Evolutionary conservation across 2,329 filamentous ascomycete genomes (phyloP), one percentile per base, ranked within the genome.

Genomic region (Dactylellina leptospora): DNA sequence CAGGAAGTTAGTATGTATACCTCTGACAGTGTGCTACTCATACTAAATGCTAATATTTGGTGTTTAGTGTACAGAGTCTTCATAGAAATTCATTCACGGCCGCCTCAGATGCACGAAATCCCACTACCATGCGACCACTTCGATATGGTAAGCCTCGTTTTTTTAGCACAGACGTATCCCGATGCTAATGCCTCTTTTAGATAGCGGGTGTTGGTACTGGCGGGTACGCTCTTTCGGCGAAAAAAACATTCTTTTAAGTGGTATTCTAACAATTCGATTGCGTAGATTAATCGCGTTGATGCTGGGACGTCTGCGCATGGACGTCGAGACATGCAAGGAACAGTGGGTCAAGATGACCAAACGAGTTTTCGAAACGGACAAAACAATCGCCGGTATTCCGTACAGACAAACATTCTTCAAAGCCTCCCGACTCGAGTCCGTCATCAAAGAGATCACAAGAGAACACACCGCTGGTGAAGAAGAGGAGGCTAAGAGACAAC

Each of bases 331-430:
- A 0, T 97, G 93, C 86, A 97, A 97, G 81, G 91, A 96, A 78
- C 88, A 97, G 13, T 99, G 97, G 78, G 92, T 96, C 76, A 91
- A 91, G 77, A 89, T 97, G 86, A 97, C 93, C 36, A 88, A 90
- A 78, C 88, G 90, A 79, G 93, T 97, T 0, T 99, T 99, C 77
- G 90, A 97, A 82, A 97, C 93, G 3, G 93, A 99, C 82, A 99
- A 99, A 83, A 97, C 93, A 1, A 91, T 97, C 76, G 92, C 90
- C 33, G 93, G 93, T 11, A 96, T 99, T 69, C 93, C 95, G 0
- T 96, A 95, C 79, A 88, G 92, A 42, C 68, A 64, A n/a, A 97
- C 95, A 0, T 82, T 97, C 28, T 97, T 97, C 85, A 97, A 99
- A 81, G 95, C 95, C 13, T 96, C 92, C 47, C 93, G 91, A 80